Conservation (phyloP, 768 basidiomycete genomes). For the Rhodotorula kratochvilovae region DNA sequence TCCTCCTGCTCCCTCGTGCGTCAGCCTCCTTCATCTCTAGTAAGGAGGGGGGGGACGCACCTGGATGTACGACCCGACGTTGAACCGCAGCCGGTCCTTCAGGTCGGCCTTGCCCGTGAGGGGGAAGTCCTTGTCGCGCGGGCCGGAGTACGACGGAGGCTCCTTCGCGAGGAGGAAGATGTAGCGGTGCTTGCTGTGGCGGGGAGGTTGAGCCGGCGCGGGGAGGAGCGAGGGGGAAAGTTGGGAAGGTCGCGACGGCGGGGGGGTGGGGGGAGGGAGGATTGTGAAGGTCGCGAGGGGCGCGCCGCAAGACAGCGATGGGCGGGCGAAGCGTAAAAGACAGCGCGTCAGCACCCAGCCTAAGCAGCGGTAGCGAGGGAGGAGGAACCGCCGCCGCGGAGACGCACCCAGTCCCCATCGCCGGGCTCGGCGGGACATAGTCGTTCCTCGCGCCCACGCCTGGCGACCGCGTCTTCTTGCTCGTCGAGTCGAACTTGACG, state of each 20-base stretch:
- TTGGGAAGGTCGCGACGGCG: too few relatives aligned
- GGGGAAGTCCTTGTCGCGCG: slow-evolving; percentile 7
- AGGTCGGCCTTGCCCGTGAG: slow-evolving; percentile 19
- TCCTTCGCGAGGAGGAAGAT: slow-evolving; percentile 21
- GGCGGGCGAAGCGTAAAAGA: background rate
- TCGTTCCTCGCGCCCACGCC: background rate
- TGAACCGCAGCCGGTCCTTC: slow-evolving; percentile 12
- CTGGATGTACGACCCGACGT: slow-evolving; percentile 8
- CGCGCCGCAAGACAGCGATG: too few relatives aligned
- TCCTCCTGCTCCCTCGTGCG: slow-evolving; percentile 26
- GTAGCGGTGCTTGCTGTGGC: slow-evolving; percentile 26
- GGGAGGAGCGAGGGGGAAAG: too few relatives aligned
- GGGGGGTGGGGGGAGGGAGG: too few relatives aligned
- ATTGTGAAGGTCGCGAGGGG: too few relatives aligned
- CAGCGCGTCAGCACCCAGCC: background rate
- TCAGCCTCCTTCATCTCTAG: too few relatives aligned
- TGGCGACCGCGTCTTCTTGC: background rate
- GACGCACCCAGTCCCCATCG: slow-evolving; percentile 6
- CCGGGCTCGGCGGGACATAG: slow-evolving; percentile 15
- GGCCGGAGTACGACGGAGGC: slow-evolving; percentile 2
- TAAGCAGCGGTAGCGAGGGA: too few relatives aligned
- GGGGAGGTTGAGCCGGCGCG: background rate
- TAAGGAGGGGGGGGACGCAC: background rate
- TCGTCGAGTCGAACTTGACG: slow-evolving; percentile 21
- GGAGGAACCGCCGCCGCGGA: too few relatives aligned